Conservation (phyloP, 2,329 filamentous ascomycete genomes). For the Huntiella bhutanensis region DNA sequence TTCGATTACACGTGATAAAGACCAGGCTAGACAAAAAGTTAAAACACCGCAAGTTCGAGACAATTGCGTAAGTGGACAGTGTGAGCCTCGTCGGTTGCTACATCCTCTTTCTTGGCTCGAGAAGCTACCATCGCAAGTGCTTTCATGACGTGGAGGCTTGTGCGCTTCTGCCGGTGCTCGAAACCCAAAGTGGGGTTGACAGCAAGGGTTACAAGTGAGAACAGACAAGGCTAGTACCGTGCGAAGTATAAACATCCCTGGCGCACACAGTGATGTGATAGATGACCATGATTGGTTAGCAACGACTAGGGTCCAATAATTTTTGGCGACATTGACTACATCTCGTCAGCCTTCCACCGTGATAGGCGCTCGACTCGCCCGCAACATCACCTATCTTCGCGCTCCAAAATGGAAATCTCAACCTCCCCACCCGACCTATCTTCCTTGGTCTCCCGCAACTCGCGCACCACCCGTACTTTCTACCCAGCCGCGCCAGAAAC, state of each 20-base stretch:
- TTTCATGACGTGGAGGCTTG: conserved; percentile 1
- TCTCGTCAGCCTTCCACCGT: neutral
- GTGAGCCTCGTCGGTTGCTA: too few relatives aligned
- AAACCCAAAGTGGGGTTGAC: neutral
- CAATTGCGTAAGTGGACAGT: too few relatives aligned
- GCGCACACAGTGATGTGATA: neutral
- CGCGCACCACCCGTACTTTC: conserved; percentile 8
- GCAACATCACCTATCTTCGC: neutral
- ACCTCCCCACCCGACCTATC: conserved; percentile 8
- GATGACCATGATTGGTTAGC: neutral
- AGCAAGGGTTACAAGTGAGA: neutral
- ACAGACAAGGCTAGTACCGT: conserved; percentile 1
- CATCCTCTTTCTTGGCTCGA: too few relatives aligned
- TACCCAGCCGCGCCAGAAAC: conserved; percentile 16
- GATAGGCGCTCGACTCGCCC: neutral
- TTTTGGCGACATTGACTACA: neutral
- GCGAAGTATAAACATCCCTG: neutral
- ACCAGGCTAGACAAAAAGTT: too few relatives aligned
- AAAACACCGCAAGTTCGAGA: too few relatives aligned
- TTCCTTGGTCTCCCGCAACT: conserved; percentile 10
- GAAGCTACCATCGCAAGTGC: neutral
- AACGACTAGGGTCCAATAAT: neutral
- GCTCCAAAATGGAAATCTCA: conserved; percentile 6
- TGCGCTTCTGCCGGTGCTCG: neutral
- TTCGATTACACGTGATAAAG: too few relatives aligned